phyloP scores from a whole-genome alignment of 768 basidiomycete species.

The Boletus bicolor region DNA sequence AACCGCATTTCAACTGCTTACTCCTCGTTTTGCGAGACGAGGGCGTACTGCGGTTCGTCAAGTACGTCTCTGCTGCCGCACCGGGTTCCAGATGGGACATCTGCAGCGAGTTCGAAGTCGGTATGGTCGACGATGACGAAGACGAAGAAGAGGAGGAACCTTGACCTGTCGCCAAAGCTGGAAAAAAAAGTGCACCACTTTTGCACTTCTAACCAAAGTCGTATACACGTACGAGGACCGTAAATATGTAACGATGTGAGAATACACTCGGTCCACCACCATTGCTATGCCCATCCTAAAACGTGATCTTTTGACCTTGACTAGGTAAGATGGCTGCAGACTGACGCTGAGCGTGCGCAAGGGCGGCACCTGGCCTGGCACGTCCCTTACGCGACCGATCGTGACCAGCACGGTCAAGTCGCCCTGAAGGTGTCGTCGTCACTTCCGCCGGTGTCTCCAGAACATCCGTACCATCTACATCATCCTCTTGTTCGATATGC shows the following conservation, averaged over 20 bases:
- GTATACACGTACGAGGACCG: not conserved
- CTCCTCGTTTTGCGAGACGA: conserved; percentile 89
- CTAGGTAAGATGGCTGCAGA: conserved; percentile 65
- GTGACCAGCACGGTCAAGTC: conserved; percentile 9
- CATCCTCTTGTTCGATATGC: conserved; percentile 4
- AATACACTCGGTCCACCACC: not conserved
- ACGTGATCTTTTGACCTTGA: conserved; percentile 70
- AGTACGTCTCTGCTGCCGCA: conserved; percentile 89
- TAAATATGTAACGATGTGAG: not conserved
- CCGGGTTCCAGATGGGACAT: conserved; percentile 93
- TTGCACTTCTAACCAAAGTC: not conserved
- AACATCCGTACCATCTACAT: conserved; percentile 1
- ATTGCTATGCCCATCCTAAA: conserved; percentile 35
- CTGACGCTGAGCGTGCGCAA: conserved; percentile 74
- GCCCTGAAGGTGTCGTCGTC: not conserved
- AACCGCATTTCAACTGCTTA: conserved; percentile 86
- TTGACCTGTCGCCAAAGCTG: not conserved
- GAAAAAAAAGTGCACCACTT: not conserved
- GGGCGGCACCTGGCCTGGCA: conserved; percentile 74
- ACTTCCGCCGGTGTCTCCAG: not conserved
- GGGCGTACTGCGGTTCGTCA: conserved; percentile 91
- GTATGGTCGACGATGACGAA: conserved; percentile 63
- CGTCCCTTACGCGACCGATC: conserved; percentile 35
- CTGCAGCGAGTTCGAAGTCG: conserved; percentile 89
- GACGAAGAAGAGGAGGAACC: conserved; percentile 19